phyloP scores from a whole-genome alignment of 2,329 filamentous ascomycete species.

The Cladosporium sp. region DNA sequence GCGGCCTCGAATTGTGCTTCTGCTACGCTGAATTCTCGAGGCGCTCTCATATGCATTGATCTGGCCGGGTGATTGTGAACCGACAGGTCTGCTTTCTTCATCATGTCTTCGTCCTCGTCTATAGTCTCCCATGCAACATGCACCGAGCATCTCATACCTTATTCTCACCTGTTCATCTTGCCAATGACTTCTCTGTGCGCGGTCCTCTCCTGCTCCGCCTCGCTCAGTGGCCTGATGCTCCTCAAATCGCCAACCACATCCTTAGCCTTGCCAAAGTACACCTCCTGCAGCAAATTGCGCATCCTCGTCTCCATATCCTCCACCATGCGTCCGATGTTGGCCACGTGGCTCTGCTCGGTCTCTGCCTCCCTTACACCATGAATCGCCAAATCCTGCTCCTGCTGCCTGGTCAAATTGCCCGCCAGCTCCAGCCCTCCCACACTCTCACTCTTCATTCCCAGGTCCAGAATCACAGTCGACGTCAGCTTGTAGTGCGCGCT shows the following conservation, averaged over 20 bases:
- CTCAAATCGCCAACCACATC: conserved; percentile 95
- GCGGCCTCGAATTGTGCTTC: not conserved
- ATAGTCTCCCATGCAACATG: not conserved
- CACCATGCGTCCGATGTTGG: conserved; percentile 89
- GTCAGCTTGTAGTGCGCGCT: conserved; percentile 97
- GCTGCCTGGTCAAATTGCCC: conserved; percentile 96
- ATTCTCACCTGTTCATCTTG: conserved; percentile 41
- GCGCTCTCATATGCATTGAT: conserved; percentile 3
- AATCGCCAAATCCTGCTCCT: conserved; percentile 86
- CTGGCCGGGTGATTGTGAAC: not conserved
- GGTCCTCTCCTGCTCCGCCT: conserved; percentile 78
- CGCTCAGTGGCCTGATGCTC: conserved; percentile 81
- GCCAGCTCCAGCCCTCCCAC: conserved; percentile 88
- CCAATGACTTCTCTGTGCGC: conserved; percentile 86
- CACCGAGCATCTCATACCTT: not conserved
- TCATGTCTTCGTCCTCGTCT: conserved; percentile 11
- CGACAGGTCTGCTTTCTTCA: not conserved
- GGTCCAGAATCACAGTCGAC: conserved; percentile 89
- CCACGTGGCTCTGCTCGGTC: conserved; percentile 88
- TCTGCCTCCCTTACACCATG: conserved; percentile 50
- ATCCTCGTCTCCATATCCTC: conserved; percentile 99
- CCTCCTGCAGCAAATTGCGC: conserved; percentile 95
- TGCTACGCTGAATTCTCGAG: not conserved
- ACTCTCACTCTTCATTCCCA: conserved; percentile 66
- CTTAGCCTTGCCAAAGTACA: conserved; percentile 99